Base-by-base conservation (phyloP, 2,329 filamentous ascomycete genomes). In the Xylogone sp. region DNA sequence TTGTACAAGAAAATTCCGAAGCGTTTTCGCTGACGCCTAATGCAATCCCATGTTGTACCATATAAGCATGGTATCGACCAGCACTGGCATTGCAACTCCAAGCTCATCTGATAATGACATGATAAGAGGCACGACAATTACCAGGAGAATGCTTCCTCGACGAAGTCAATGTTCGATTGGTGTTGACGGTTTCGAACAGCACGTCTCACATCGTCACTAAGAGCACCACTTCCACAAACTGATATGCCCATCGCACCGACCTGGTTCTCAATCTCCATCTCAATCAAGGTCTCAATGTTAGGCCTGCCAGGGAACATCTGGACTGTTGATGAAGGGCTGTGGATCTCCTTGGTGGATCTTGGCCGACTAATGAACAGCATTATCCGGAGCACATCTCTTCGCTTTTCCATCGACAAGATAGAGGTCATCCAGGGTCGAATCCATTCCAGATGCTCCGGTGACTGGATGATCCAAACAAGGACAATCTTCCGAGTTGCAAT, bases 251-350 rank as follows among this genome's bases (percentile, higher is more conserved):
- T 84, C 24, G 86, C 83, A 53, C 87, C 87, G 46, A 91, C 74
- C 62, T 88, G 86, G 62, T 82, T 78, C 70, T 88, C 83, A 73
- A 89, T 84, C 74, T 91, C 87, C 62, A 84, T 82, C 50, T 84
- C 79, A 53, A 92, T 73, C 16, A 92, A 74, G 1, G 86, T 87
- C 57, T 85, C 79, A 48, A 90, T 83, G 66, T 90, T 89, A 18
- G 87, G 87, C 59, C 87, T 77, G 16, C 88, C 88, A 3, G 88
- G 88, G 75, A 90, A 90, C 88, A 92, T 92, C 67, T 91, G 87
- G 12, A 93, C 88, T 18, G 85, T 90, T 1, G 84, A 79, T 31
- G 82, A 87, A 2, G 88, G 88, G 59, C 83, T 88, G 73, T 90
- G 86, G 49, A 91, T 90, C 69, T 91, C 87, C 74, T 90, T 90